A percentile compares a stretch with the other conserved stretches of the same genome.
Conservation (phyloP, 805 yeast species). For the Tetrapisispora arboricola region DNA sequence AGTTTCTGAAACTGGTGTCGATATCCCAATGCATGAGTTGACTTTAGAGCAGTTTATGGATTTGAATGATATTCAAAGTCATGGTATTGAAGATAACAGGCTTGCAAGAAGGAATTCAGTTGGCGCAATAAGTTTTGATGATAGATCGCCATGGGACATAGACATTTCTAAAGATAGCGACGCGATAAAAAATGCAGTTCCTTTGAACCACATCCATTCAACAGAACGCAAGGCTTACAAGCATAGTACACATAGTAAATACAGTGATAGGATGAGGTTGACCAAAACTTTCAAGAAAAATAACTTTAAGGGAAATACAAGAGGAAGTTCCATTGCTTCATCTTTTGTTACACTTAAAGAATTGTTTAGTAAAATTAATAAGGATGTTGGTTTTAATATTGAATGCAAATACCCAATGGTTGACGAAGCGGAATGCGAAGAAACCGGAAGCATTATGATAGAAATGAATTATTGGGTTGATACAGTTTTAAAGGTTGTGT, state of each 20-base stretch:
- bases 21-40: slow-evolving; percentile 88
- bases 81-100: slow-evolving; percentile 2
- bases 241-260: slow-evolving; percentile 1
- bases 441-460: slow-evolving; percentile 72
- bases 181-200: background rate
- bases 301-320: slow-evolving; percentile 84
- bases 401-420: slow-evolving; percentile 94
- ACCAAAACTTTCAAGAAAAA: slow-evolving; percentile 83
- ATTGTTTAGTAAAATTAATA: slow-evolving; percentile 70
- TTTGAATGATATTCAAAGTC: slow-evolving; percentile 29
- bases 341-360: slow-evolving; percentile 84
- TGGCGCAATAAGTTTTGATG: slow-evolving; percentile 16
- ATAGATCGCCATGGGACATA: background rate
- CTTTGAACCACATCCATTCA: too few relatives aligned
- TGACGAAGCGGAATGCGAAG: slow-evolving; percentile 83
- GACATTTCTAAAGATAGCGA: background rate
- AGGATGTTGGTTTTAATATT: slow-evolving; percentile 81
- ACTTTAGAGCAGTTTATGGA: slow-evolving; percentile 82
- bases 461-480: slow-evolving; percentile 86
- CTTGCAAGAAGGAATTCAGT: slow-evolving; percentile 23
- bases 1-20: slow-evolving; percentile 92
- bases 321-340: slow-evolving; percentile 85
- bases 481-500: slow-evolving; percentile 69
- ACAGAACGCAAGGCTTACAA: too few relatives aligned
- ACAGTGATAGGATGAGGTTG: slow-evolving; percentile 55